Base-by-base conservation (phyloP, 805 yeast species). In the Pichia californica region DNA sequence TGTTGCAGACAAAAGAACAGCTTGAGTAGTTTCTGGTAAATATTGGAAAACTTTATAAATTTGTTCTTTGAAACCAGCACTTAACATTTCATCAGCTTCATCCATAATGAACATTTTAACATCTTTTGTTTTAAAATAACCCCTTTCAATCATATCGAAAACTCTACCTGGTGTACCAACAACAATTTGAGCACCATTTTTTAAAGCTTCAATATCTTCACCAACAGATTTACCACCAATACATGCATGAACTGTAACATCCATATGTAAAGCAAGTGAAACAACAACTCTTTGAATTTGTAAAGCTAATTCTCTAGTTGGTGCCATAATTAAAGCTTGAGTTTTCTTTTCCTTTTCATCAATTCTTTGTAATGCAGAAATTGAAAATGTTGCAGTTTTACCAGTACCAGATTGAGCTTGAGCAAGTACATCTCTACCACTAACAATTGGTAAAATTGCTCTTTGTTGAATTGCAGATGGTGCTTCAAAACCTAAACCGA, bases 401-500 rank as follows among this genome's bases (percentile, higher is more conserved):
- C 99, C 99, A 39, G 99, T 93, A 69, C 99, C 99, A 30, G 96
- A 88, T 70, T 93, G 99, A 47, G 99, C 98, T 71, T 93, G 99
- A 48, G 99, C 99, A 51, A 93, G 79, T 43, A 89, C 94, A 67
- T 93, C 99, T 67, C 88, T 81, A 45, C 96, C 96, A 61, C 81
- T 82, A 57, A 88, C 83, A 66, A 93, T 89, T 65, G 95, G 99
- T 69, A 84, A 72, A 56, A 93, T 93, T 51, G 98, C 99, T 67
- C 99, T 81, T 62, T 88, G 89, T 73, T 93, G 99, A 71, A 93
- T 93, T 45, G 98, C 93, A 43, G 97, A 88, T 53, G 99, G 99
- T 43, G 79, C 78, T 71, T 91, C 98, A 67, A 88, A 93, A 66
- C 98, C 97, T 72, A 83, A 85, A 56, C 84, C 86, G 65, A 76